Conservation (phyloP, 164 flowering plant genomes). For the Chimonanthus salicifolius region DNA sequence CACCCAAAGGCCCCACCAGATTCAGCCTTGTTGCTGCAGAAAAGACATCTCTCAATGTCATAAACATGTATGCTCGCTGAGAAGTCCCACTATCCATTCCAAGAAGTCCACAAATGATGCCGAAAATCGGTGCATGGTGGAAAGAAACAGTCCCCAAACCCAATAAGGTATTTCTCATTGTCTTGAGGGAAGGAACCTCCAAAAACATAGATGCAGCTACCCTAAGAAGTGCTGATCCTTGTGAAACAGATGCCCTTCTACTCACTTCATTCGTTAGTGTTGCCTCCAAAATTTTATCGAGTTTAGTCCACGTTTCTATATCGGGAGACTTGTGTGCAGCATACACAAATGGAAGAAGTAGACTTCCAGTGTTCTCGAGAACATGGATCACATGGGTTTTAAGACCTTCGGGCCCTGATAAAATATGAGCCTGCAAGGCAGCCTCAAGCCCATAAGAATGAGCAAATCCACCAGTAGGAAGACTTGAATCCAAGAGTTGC, state of each 20-base stretch:
- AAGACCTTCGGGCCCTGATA: conserved; percentile 53
- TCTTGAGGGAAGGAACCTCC: conserved; percentile 60
- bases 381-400: conserved; percentile 42
- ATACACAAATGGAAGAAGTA: conserved; percentile 83
- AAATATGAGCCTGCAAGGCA: conserved; percentile 57
- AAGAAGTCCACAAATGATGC: conserved; percentile 70
- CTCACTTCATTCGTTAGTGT: conserved; percentile 74
- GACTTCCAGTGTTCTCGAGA: conserved; percentile 79
- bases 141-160: conserved; percentile 36
- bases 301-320: conserved; percentile 51
- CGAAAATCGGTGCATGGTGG: conserved; percentile 94
- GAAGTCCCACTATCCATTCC: conserved; percentile 53
- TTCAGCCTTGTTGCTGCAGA: conserved; percentile 96
- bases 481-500: conserved; percentile 87
- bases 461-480: conserved; percentile 97
- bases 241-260: conserved; percentile 71
- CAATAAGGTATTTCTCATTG: conserved; percentile 47
- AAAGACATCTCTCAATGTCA: conserved; percentile 82
- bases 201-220: conserved; percentile 66
- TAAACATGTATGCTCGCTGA: conserved; percentile 82
- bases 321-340: conserved; percentile 44
- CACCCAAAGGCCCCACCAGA: conserved; percentile 86
- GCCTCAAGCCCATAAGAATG: conserved; percentile 94
- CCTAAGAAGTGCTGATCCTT: conserved; percentile 90
- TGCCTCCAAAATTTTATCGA: conserved; percentile 59